Percentiles rank a stretch among this genome's conserved stretches.
These are phyloP conservation scores for Hyparrhenia diplandra DNA, from an alignment of 176 grass and related monocot genomes.

Conservation along the genomic window DNA sequence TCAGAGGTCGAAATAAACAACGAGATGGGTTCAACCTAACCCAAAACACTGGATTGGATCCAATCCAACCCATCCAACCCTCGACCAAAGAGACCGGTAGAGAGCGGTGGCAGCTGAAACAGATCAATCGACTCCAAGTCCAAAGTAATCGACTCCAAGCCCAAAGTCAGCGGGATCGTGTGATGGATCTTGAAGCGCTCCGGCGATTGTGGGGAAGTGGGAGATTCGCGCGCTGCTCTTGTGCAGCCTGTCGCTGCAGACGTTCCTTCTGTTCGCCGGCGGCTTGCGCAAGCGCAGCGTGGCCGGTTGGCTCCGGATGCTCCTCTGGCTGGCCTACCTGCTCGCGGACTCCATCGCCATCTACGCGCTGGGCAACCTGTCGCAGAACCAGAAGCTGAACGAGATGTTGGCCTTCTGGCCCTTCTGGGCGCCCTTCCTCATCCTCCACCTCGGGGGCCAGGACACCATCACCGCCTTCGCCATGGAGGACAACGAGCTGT, in stretches of 20 bases:
- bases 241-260: constrained; percentile 37
- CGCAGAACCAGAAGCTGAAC: constrained; percentile 27
- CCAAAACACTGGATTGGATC: too few relatives aligned
- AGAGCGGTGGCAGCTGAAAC: too few relatives aligned
- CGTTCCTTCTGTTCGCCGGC: constrained; percentile 42
- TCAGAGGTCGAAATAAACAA: too few relatives aligned
- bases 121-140: too few relatives aligned
- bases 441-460: constrained; percentile 38
- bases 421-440: constrained; percentile 33
- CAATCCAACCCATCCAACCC: too few relatives aligned
- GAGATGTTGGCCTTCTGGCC: constrained; percentile 20
- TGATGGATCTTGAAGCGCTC: neutral
- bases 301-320: constrained; percentile 17
- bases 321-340: constrained; percentile 43
- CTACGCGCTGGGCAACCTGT: constrained; percentile 40
- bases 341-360: constrained; percentile 43
- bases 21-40: too few relatives aligned
- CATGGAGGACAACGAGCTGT: too few relatives aligned
- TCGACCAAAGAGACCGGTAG: too few relatives aligned
- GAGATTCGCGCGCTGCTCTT: constrained; percentile 35
- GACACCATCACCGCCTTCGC: constrained; percentile 45
- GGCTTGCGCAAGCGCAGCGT: constrained; percentile 37
- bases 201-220: constrained; percentile 9
- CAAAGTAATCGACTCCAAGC: too few relatives aligned
- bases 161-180: too few relatives aligned